Evolutionary conservation across 768 basidiomycete genomes (phyloP), one percentile per base, ranked within the genome.

Genomic region (Sporobolomyces roseus): DNA sequence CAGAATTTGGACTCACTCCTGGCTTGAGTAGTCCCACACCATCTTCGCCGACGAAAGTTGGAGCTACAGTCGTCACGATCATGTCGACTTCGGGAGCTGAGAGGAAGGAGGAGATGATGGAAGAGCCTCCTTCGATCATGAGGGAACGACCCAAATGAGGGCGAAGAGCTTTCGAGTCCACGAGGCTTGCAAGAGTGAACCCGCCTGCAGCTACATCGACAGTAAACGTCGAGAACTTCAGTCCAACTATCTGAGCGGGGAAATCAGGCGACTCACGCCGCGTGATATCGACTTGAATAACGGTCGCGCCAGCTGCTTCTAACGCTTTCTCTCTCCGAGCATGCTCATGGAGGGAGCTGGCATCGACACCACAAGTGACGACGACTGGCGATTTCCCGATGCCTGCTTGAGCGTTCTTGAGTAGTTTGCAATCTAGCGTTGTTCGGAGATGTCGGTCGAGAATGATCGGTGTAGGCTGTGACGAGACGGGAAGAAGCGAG

Each of bases 81-180:
- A 83, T 81, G 77, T 97, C 89, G 8, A 94, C 82, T 17, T 84
- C 67, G 33, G 77, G 75, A 46, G 71, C 46, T 52, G 74, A 53
- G 2, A 92, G 79, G 79, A 91, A 90, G 1, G 89, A 86, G 9
- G 83, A 81, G 64, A 99, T 91, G 70, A 99, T 82, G 13, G 80
- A 79, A 13, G 91, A 88, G 21, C 96, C 96, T 60, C 96, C 96
- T 80, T 99, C 96, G 9, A 97, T 89, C 94, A 99, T 99, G 62
- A 97, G 80, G 16, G 35, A 89, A 78, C 32, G 83, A 79, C 67
- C 67, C 49, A 63, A 23, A 21, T 14, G 33, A 6, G n/a, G n/a
- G 8, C 45, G 7, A 30, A 33, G 29, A n/a, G 21, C 5, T 19
- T 35, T 30, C 23, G 23, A 30, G n/a, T 43, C 25, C 13, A 60